A percentile compares a stretch with the other conserved stretches of the same genome.
Conservation (phyloP, 2,329 filamentous ascomycete species). For the Parafenestella ontariensis region DNA sequence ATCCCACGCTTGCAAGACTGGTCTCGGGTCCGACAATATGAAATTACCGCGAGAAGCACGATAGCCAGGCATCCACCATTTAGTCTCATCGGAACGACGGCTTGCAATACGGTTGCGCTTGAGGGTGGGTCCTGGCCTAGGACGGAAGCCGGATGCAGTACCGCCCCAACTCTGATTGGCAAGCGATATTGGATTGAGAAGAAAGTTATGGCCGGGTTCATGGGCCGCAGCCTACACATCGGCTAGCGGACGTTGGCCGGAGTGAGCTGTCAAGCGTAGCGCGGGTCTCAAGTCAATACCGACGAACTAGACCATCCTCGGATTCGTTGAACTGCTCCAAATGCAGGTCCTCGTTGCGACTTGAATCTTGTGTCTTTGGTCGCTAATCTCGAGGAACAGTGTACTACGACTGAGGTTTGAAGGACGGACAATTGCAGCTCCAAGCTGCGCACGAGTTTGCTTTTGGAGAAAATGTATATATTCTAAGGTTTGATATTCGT, state of each 20-base stretch:
- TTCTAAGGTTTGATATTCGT: not conserved
- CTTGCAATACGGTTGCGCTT: conserved; percentile 19
- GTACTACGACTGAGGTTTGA: too few relatives aligned
- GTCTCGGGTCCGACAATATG: conserved; percentile 3
- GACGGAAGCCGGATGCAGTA: conserved; percentile 17
- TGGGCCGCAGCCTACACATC: conserved; percentile 21
- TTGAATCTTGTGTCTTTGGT: not conserved
- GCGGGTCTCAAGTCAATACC: not conserved
- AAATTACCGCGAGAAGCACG: conserved; percentile 45
- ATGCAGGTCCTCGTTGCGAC: not conserved
- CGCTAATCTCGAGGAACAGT: not conserved
- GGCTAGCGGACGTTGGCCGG: conserved; percentile 4
- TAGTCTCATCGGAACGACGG: conserved; percentile 15
- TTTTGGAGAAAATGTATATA: not conserved
- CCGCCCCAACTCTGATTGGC: conserved; percentile 34
- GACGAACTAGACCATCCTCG: conserved; percentile 3
- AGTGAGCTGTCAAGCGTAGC: conserved; percentile 9
- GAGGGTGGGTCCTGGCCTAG: conserved; percentile 13
- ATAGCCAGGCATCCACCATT: conserved; percentile 25
- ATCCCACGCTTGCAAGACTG: conserved; percentile 4
- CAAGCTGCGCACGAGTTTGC: not conserved
- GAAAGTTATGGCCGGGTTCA: conserved; percentile 17
- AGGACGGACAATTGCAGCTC: not conserved
- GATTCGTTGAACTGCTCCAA: not conserved
- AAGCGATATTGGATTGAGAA: conserved; percentile 11